Evolutionary conservation across 2,329 filamentous ascomycete species (phyloP), one percentile per base, ranked within the genome.

Genomic region (Colletotrichum abscissum): DNA sequence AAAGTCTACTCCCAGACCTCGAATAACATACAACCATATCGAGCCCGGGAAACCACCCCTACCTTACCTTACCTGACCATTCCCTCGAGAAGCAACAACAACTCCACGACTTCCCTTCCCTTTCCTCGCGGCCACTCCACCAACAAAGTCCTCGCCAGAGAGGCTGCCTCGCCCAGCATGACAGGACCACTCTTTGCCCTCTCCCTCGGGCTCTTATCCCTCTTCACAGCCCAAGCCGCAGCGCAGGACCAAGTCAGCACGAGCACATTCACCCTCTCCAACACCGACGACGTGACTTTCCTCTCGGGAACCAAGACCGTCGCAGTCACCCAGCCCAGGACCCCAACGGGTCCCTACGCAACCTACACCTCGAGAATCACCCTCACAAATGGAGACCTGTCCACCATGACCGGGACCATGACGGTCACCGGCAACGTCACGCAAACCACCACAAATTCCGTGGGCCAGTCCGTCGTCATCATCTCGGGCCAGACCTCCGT

Each of bases 401-500:
- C 69, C 2, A 72, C 63, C 14, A 58, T 67, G 14, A 84, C 82
- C 30, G 78, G 82, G 35, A 80, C 78, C 26, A 79, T 80, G 33
- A 79, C 79, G 33, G 76, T 78, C 56, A 83, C 83, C 72, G 75
- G 76, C 46, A 83, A 81, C 11, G 77, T 79, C 14, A 75, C 75
- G 12, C 75, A 75, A 22, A 78, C 78, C n/a, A 75, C 76, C 9
- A 76, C 79, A 58, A 75, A 79, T 64, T 76, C 78, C 71, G 77
- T 77, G 64, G 76, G 77, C 16, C 81, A 81, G 5, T 79, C 83
- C 46, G 83, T 83, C 7, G 86, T 85, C 46, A 77, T 87, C 28
- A 87, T 87, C 35, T 85, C 86, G 54, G 88, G 88, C 67, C 81
- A 81, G 33, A 84, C 83, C 28, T 77, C 80, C 9, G 24, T 87